phyloP scores from a whole-genome alignment of 768 basidiomycete species.

The Lactifluus rugatus region DNA sequence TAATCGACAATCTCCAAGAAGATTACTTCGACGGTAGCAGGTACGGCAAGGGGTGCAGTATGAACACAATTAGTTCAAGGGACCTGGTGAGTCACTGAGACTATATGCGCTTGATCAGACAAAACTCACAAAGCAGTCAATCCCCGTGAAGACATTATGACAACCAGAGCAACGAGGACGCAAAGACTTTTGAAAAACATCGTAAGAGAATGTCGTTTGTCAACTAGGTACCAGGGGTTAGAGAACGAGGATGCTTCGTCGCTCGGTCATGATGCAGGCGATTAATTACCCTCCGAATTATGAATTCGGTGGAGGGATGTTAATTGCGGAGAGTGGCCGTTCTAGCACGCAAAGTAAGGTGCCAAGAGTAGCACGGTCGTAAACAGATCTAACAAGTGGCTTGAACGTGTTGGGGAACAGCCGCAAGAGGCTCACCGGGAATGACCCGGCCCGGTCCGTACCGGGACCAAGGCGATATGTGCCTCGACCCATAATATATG shows the following conservation, averaged over 20 bases:
- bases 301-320: not conserved
- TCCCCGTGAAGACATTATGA: not conserved
- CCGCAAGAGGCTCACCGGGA: too few species aligned
- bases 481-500: too few species aligned
- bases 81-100: constrained; percentile 20
- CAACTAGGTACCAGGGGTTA: not conserved
- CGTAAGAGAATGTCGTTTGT: not conserved
- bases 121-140: not conserved
- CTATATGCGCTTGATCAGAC: constrained; percentile 2
- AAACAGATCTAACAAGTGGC: too few species aligned
- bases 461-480: too few species aligned
- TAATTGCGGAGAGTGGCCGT: not conserved
- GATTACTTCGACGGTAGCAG: too few species aligned
- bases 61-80: constrained; percentile 27
- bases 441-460: too few species aligned
- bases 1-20: constrained; percentile 26
- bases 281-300: constrained; percentile 2
- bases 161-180: constrained; percentile 14
- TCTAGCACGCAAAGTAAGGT: not conserved
- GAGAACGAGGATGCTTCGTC: not conserved
- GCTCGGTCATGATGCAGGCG: not conserved
- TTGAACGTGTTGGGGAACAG: too few species aligned
- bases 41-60: constrained; percentile 24
- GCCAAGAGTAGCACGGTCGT: not conserved
- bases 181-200: constrained; percentile 23